A percentile compares a stretch with the other conserved stretches of the same genome.
These are phyloP conservation scores for Tetrahymena thermophila DNA, from an alignment of 73 alveolate genomes.

Conservation along the genomic window DNA sequence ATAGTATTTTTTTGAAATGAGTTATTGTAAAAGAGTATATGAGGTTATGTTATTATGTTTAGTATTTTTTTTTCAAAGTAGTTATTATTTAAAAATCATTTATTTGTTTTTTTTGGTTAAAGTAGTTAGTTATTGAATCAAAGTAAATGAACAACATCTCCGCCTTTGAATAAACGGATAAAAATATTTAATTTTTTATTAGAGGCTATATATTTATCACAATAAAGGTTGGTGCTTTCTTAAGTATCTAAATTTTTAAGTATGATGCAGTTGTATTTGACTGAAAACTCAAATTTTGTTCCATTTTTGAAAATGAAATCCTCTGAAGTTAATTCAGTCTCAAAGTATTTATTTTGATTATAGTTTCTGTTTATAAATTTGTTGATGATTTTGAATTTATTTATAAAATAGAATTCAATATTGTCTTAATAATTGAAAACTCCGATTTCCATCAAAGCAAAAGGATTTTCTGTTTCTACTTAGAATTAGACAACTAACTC, in stretches of 20 bases:
- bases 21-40: too few species aligned
- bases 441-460: background rate
- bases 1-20: background rate
- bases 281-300: background rate
- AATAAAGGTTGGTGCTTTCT: background rate
- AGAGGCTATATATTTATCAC: background rate
- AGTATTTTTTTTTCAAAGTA: too few species aligned
- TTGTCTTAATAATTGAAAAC: background rate
- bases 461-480: background rate
- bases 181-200: background rate
- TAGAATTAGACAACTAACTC: background rate
- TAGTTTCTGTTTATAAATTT: background rate
- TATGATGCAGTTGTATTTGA: background rate
- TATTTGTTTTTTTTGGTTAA: background rate
- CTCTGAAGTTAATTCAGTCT: background rate
- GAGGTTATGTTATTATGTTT: too few species aligned
- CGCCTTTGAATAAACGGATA: background rate
- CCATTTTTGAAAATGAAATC: background rate
- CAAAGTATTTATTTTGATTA: background rate
- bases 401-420: background rate
- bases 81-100: too few species aligned
- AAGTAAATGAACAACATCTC: background rate
- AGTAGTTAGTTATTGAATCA: background rate
- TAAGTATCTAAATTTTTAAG: background rate
- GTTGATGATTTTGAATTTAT: background rate